A percentile compares a stretch with the other conserved stretches of the same genome.
Conservation (phyloP, 1,139 yeast species). For the Yamadazyma atlantica region DNA sequence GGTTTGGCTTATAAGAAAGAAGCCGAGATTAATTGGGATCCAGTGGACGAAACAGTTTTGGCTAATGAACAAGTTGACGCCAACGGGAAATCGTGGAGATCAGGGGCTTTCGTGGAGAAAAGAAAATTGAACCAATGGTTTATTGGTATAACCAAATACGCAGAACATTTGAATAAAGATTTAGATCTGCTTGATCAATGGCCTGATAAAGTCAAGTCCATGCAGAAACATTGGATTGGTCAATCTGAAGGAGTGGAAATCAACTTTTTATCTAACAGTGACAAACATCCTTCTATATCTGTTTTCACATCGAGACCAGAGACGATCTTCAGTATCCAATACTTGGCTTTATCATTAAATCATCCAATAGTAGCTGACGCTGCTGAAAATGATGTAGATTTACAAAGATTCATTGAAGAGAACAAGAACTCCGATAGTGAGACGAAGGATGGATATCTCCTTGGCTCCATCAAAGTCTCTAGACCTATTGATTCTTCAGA, state of each 20-base stretch:
- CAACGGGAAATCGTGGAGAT: conserved; percentile 91
- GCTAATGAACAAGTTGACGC: conserved; percentile 97
- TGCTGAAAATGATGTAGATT: conserved; percentile 33
- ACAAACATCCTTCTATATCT: conserved; percentile 27
- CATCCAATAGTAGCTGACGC: conserved; percentile 58
- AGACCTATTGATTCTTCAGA: conserved; percentile 57
- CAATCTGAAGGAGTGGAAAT: conserved; percentile 79
- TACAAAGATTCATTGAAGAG: conserved; percentile 46
- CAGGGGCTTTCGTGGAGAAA: conserved; percentile 92
- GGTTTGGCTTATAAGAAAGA: conserved; percentile 83
- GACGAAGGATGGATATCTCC: conserved; percentile 65
- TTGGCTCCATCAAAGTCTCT: conserved; percentile 40
- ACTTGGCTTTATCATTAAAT: conserved; percentile 69
- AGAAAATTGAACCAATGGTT: conserved; percentile 86
- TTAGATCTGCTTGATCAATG: conserved; percentile 60
- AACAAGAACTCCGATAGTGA: conserved; percentile 50
- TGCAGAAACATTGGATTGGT: conserved; percentile 96
- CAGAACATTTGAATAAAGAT: conserved; percentile 64
- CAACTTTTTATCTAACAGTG: conserved; percentile 33
- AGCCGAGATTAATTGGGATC: conserved; percentile 97
- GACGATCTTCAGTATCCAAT: conserved; percentile 80
- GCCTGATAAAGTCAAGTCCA: conserved; percentile 86
- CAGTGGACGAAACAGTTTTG: conserved; percentile 86
- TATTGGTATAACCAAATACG: conserved; percentile 80
- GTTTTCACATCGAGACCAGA: conserved; percentile 91